phyloP scores from a whole-genome alignment of 495 filamentous ascomycete genomes.

The Penicillium atrosanguineum region DNA sequence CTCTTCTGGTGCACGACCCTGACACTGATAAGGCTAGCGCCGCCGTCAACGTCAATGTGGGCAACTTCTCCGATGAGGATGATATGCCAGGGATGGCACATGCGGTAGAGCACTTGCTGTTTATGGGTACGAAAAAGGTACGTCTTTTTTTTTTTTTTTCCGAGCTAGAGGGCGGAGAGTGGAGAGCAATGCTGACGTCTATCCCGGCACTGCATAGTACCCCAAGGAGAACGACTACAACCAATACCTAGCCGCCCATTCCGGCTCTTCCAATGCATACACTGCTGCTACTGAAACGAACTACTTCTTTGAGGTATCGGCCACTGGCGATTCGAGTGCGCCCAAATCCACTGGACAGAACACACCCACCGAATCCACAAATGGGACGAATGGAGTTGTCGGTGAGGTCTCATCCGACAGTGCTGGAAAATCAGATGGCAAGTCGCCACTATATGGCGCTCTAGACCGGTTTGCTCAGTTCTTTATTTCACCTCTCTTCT shows the following conservation, averaged over 20 bases:
- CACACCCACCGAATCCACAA: conserved; percentile 26
- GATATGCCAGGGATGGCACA: conserved; percentile 94
- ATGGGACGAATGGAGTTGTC: conserved; percentile 30
- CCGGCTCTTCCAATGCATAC: conserved; percentile 91
- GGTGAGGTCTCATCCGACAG: conserved; percentile 42
- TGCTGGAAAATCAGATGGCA: conserved; percentile 15
- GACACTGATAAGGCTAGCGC: conserved; percentile 97
- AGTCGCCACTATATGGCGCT: conserved; percentile 80
- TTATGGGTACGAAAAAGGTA: conserved; percentile 98
- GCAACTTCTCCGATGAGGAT: conserved; percentile 87
- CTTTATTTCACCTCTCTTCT: conserved; percentile 89
- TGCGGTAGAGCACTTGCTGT: conserved; percentile 87
- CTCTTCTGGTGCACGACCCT: conserved; percentile 87
- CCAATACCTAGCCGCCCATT: conserved; percentile 84
- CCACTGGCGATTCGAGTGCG: conserved; percentile 54
- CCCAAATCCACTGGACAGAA: conserved; percentile 29
- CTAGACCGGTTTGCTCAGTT: conserved; percentile 97
- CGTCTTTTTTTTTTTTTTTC: conserved; percentile 13
- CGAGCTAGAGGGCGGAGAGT: not conserved
- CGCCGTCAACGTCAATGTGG: conserved; percentile 92
- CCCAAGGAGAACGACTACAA: conserved; percentile 96
- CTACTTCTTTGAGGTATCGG: conserved; percentile 95
- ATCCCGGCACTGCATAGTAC: conserved; percentile 52
- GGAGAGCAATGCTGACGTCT: conserved; percentile 12
- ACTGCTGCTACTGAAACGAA: conserved; percentile 93